A percentile compares a stretch with the other conserved stretches of the same genome.
Evolutionary conservation across 2,329 filamentous ascomycete species (phyloP).

Genomic region (Ascochyta rabiei): DNA sequence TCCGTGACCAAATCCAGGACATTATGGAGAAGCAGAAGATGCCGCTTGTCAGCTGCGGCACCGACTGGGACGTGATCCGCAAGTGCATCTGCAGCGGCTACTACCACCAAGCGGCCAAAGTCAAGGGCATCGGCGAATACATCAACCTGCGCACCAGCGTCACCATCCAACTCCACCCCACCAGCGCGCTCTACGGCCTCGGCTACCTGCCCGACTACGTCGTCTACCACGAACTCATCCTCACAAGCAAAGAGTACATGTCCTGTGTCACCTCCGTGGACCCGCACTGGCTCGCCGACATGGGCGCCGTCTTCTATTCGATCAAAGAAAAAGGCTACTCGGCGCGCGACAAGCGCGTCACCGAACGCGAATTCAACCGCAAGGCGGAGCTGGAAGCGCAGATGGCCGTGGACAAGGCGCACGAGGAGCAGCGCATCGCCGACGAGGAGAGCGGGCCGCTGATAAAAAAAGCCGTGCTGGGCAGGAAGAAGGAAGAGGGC

Average conservation of each 20-base stretch:
- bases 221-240: constrained; percentile 95
- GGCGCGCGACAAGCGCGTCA: constrained; percentile 80
- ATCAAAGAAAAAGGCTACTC: constrained; percentile 98
- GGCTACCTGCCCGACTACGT: constrained; percentile 97
- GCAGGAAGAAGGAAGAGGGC: constrained; percentile 37
- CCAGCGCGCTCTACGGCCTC: constrained; percentile 86
- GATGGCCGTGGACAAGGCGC: constrained; percentile 84
- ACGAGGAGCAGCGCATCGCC: constrained; percentile 62
- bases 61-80: constrained; percentile 94
- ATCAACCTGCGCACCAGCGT: constrained; percentile 95
- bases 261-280: constrained; percentile 95
- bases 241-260: constrained; percentile 98
- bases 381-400: constrained; percentile 92
- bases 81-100: constrained; percentile 98
- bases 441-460: constrained; percentile 44
- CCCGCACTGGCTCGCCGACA: constrained; percentile 94
- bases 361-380: constrained; percentile 88
- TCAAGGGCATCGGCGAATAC: constrained; percentile 96
- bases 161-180: constrained; percentile 92
- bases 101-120: constrained; percentile 96
- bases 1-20: constrained; percentile 88
- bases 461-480: constrained; percentile 29
- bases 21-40: constrained; percentile 96
- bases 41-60: constrained; percentile 84
- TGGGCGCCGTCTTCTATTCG: constrained; percentile 96